Evolutionary conservation across 1,284 basidiomycete genomes (phyloP).

Genomic region (Singerocomus inundabilis): DNA sequence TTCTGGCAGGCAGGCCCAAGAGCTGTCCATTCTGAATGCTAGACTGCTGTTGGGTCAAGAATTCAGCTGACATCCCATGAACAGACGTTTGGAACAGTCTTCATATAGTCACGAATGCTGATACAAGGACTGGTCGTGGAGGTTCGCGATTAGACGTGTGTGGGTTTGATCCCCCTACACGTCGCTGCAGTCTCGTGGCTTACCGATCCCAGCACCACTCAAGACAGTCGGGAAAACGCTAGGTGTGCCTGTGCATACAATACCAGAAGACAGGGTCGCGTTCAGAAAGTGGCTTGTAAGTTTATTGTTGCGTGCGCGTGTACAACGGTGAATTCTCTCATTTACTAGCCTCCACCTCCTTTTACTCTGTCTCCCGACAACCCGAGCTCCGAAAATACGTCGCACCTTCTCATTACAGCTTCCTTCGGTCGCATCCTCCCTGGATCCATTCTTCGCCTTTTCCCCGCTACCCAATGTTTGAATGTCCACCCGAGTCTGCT

Average conservation of each 20-base stretch:
- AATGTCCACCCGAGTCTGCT: conserved; percentile 93
- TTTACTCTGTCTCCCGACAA: conserved; percentile 29
- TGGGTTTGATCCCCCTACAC: conserved; percentile 8
- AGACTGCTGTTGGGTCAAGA: not conserved
- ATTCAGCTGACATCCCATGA: conserved; percentile 12
- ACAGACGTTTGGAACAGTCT: conserved; percentile 32
- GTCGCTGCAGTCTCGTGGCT: conserved; percentile 1
- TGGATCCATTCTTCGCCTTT: conserved; percentile 50
- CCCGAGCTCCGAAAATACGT: conserved; percentile 17
- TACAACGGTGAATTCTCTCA: conserved; percentile 25
- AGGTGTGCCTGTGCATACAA: conserved; percentile 50
- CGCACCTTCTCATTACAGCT: conserved; percentile 79
- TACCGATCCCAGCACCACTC: conserved; percentile 20
- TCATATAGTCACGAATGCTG: conserved; percentile 47
- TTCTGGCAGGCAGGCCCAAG: not conserved
- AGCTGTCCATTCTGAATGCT: not conserved
- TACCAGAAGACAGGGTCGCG: conserved; percentile 53
- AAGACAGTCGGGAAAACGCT: conserved; percentile 51
- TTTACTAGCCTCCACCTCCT: conserved; percentile 37
- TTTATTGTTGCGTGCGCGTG: conserved; percentile 10
- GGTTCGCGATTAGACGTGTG: conserved; percentile 31
- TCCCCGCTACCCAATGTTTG: conserved; percentile 62
- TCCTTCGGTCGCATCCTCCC: conserved; percentile 88
- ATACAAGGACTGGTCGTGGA: conserved; percentile 38
- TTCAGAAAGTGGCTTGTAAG: conserved; percentile 59